Percentiles rank a stretch among this genome's conserved stretches.
Evolutionary conservation across 2,329 filamentous ascomycete genomes (phyloP).

Genomic region (Phialophora chinensis): DNA sequence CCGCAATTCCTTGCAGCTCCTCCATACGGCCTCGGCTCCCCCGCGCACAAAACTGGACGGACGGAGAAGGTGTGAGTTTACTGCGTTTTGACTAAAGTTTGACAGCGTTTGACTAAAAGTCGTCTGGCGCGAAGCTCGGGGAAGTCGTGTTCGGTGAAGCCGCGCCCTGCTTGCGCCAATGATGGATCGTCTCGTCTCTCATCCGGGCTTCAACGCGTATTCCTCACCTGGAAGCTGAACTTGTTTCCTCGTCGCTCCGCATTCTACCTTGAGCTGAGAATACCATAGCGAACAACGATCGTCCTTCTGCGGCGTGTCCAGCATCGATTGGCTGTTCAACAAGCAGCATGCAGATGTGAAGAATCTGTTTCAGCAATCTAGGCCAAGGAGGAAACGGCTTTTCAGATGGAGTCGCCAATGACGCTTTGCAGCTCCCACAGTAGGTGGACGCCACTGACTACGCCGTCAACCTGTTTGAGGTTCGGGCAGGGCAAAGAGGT

Average conservation of each 20-base stretch:
- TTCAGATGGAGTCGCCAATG: background rate
- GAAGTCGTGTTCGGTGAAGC: background rate
- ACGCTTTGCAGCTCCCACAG: background rate
- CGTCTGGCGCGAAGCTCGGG: background rate
- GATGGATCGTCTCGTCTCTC: background rate
- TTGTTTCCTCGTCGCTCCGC: background rate
- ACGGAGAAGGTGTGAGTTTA: background rate
- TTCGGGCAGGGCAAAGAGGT: background rate
- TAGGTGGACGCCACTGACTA: background rate
- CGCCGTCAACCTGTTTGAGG: background rate
- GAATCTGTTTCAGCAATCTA: background rate
- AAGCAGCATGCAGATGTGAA: background rate
- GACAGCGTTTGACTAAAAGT: background rate
- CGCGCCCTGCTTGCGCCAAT: constrained; percentile 4
- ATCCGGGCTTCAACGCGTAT: background rate
- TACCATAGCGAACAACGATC: background rate
- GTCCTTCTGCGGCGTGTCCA: background rate
- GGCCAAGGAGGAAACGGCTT: background rate
- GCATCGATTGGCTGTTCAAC: background rate
- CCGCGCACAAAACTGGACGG: background rate
- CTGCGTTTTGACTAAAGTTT: constrained; percentile 3
- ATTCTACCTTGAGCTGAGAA: background rate
- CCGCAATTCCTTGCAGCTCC: background rate
- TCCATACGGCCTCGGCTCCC: background rate
- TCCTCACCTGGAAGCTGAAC: background rate